Percentiles rank a stretch among this genome's conserved stretches.
phyloP scores from a whole-genome alignment of 2,329 filamentous ascomycete genomes.

The Fusarium algeriense region DNA sequence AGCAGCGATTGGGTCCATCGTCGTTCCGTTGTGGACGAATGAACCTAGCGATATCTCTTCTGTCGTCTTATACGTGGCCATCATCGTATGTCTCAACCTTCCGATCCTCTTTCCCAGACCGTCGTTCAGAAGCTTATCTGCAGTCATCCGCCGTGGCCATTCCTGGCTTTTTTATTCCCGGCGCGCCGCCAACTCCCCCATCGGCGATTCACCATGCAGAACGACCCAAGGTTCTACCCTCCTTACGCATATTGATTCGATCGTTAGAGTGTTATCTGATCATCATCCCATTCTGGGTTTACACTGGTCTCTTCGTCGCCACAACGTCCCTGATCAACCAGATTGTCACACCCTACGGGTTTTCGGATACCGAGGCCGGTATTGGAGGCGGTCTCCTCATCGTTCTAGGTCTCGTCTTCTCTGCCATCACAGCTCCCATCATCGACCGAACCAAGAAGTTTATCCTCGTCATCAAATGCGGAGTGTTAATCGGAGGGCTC shows the following conservation, averaged over 20 bases:
- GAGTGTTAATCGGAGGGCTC: neutral
- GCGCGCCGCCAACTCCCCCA: neutral
- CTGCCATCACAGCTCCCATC: neutral
- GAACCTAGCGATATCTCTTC: neutral
- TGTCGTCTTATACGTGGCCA: fast-evolving
- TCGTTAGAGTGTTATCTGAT: neutral
- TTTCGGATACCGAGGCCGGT: neutral
- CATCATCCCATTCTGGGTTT: neutral
- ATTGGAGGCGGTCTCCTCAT: neutral
- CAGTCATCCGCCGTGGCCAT: neutral
- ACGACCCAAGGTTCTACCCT: neutral
- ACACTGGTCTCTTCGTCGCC: neutral
- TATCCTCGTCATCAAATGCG: neutral
- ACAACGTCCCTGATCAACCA: neutral
- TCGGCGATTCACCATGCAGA: neutral
- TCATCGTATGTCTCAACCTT: neutral
- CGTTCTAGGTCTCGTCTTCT: neutral
- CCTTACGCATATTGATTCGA: neutral
- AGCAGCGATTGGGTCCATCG: neutral
- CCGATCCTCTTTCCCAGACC: fast-evolving
- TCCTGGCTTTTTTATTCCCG: fast-evolving
- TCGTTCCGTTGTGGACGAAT: neutral
- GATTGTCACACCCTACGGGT: neutral
- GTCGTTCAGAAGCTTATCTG: neutral
- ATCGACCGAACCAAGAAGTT: neutral